Base-by-base conservation (phyloP, 2,329 filamentous ascomycete genomes). In the Monilinia aucupariae region DNA sequence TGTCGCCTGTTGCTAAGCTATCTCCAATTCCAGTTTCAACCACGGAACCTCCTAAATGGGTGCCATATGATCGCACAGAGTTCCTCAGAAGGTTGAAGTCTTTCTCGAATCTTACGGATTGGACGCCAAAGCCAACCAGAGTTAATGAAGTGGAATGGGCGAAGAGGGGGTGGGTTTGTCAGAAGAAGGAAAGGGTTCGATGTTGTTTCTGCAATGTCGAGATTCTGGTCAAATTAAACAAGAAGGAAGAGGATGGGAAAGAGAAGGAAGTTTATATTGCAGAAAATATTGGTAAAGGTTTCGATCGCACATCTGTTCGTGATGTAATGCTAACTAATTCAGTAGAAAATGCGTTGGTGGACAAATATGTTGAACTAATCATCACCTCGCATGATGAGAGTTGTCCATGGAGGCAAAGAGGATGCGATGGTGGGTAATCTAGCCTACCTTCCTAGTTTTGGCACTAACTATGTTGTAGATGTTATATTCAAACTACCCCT, bases 61-160 rank as follows among this genome's bases (percentile, higher is more conserved):
- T 90, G 61, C 93, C 94, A 0, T 90, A 87, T 78, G 92, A 94
- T 74, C 89, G 94, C 60, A 85, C 86, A 47, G 86, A 91, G 68
- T 92, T 97, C 66, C 80, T 97, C 13, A 85, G 83, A 69, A 81
- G 94, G 30, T 80, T 99, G 34, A 88, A 88, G 65, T 96, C 91
- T 0, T 99, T 96, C 73, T 89, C 93, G 72, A 91, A 93, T 68
- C 86, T 97, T 54, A 94, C 91, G 61, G 85, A 89, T 73, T 99
- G 93, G 93, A 89, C 90, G n/a, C 89, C 91, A 0, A 97, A 97
- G 74, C 92, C 94, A 0, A 85, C 92, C 59, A 81, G 81, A 41
- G 87, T 97, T 69, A 91, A 86, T 72, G 94, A 97, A 76, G 86
- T 97, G 9, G 89, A 92, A 74, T 99, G 94, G 94, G 92, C 92